These are phyloP conservation scores for Zygnema cylindricum DNA, from an alignment of 139 green algal genomes.

Conservation along the genomic window DNA sequence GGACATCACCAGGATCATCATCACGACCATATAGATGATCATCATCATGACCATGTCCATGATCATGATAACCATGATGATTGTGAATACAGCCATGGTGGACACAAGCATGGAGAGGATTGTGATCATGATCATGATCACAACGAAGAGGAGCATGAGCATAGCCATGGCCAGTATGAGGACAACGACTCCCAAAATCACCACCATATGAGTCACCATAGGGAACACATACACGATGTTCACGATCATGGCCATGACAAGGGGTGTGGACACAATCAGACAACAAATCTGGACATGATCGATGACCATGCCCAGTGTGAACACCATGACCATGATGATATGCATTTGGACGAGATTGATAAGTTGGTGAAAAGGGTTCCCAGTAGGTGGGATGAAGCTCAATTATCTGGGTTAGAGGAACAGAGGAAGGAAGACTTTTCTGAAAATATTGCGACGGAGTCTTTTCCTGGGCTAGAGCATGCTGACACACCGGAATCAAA, in stretches of 20 bases:
- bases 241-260: background rate
- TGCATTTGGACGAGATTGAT: slow-evolving; percentile 15
- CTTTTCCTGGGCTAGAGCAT: background rate
- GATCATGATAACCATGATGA: background rate
- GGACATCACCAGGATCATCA: background rate
- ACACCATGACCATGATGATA: background rate
- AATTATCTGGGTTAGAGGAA: background rate
- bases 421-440: background rate
- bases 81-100: slow-evolving; percentile 1
- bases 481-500: background rate
- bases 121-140: slow-evolving; percentile 35
- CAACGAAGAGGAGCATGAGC: slow-evolving; percentile 34
- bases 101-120: slow-evolving; percentile 11
- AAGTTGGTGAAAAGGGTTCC: background rate
- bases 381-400: background rate
- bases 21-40: background rate
- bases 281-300: background rate
- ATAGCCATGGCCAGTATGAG: slow-evolving; percentile 28
- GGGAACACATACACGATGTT: background rate
- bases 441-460: background rate
- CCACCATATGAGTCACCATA: slow-evolving; percentile 36
- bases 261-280: background rate
- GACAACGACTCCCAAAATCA: slow-evolving; percentile 43
- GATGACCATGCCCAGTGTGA: background rate
- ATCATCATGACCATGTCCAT: slow-evolving; percentile 7